Conservation (phyloP, 2,329 filamentous ascomycete species). For the Cladosporium sp. region DNA sequence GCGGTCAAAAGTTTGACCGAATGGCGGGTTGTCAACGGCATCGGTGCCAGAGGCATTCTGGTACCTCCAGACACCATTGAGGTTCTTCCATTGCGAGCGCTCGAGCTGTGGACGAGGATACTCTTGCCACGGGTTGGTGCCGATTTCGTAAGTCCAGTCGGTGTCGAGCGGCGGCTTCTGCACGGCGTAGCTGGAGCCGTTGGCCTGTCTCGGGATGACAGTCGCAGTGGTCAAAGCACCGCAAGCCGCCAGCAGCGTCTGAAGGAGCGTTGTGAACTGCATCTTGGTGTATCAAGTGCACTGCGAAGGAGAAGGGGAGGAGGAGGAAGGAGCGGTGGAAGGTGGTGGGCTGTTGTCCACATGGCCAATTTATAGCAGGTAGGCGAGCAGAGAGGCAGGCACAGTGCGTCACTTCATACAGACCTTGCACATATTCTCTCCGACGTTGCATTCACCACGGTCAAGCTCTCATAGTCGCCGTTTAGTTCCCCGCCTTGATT, state of each 20-base stretch:
- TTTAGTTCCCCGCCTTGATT: constrained; percentile 5
- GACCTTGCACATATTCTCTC: background rate
- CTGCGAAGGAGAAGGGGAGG: too few species aligned
- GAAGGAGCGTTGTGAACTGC: background rate
- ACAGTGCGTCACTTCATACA: background rate
- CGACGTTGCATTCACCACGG: constrained; percentile 3
- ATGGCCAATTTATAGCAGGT: background rate
- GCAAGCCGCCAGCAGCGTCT: background rate
- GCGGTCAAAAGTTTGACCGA: constrained; percentile 37
- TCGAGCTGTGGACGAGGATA: constrained; percentile 51
- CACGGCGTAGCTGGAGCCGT: constrained; percentile 11
- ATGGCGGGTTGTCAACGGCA: constrained; percentile 39
- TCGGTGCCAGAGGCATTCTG: constrained; percentile 35
- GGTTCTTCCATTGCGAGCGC: constrained; percentile 46
- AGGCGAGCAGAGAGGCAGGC: too few species aligned
- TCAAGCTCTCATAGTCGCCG: constrained; percentile 4
- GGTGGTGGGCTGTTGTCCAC: background rate
- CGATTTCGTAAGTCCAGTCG: constrained; percentile 48
- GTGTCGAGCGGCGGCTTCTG: constrained; percentile 33
- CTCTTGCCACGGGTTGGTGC: constrained; percentile 48
- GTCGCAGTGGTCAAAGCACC: background rate
- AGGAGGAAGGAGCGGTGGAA: background rate
- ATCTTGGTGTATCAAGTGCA: background rate
- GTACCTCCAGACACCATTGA: constrained; percentile 54
- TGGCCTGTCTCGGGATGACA: constrained; percentile 12